Evolutionary conservation across 2,329 filamentous ascomycete species (phyloP).

Genomic region (Paraconiothyrium brasiliense): DNA sequence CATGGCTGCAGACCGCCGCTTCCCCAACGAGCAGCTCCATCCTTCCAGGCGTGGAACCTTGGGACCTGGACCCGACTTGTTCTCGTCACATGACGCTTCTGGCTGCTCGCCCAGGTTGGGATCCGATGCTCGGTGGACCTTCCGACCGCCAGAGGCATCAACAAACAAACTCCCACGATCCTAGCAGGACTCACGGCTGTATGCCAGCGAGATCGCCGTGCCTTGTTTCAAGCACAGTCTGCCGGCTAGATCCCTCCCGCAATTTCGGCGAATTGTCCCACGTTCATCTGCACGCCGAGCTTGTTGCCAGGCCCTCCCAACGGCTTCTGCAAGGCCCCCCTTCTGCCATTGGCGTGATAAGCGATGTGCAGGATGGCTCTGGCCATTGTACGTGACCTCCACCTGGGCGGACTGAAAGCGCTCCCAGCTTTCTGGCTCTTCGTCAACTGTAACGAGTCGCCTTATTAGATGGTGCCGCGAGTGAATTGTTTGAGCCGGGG

Average conservation of each 20-base stretch:
- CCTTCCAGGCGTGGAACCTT: not conserved
- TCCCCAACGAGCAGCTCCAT: not conserved
- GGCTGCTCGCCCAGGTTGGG: not conserved
- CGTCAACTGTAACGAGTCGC: not conserved
- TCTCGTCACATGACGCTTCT: conserved; percentile 4
- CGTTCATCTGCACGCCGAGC: conserved; percentile 10
- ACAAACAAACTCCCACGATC: conserved; percentile 1
- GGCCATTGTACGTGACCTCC: not conserved
- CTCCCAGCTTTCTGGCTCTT: conserved; percentile 6
- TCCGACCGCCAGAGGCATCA: not conserved
- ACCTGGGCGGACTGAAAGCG: conserved; percentile 7
- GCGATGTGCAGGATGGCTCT: not conserved
- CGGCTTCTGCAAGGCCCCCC: not conserved
- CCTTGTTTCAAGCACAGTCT: conserved; percentile 7
- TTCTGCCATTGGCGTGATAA: conserved; percentile 5
- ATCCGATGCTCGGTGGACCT: not conserved
- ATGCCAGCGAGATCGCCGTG: not conserved
- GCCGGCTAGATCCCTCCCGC: conserved; percentile 3
- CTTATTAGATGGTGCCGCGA: conserved; percentile 2
- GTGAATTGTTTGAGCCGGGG: conserved; percentile 2
- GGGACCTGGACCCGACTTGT: not conserved
- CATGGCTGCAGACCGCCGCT: conserved; percentile 9
- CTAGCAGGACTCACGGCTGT: not conserved
- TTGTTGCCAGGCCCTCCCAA: conserved; percentile 14
- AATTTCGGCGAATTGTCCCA: conserved; percentile 21